A percentile compares a stretch with the other conserved stretches of the same genome.
These are phyloP conservation scores for Aspergillus tubingensis DNA, from an alignment of 2,329 filamentous ascomycete genomes.

Conservation along the genomic window DNA sequence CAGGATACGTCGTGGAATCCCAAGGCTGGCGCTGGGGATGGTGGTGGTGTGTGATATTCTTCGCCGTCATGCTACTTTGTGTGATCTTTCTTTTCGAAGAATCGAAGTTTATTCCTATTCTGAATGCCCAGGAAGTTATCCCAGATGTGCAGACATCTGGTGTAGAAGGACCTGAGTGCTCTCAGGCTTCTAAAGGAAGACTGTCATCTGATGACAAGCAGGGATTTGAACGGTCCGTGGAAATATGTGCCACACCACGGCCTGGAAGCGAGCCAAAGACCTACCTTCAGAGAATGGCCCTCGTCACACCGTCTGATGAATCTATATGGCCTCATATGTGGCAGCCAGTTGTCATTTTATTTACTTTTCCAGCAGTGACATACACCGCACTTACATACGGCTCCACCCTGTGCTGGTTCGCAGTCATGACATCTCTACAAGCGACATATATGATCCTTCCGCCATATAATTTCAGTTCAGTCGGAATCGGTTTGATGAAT, in stretches of 20 bases:
- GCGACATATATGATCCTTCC: slow-evolving; percentile 40
- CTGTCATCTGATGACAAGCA: background rate
- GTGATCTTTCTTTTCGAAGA: slow-evolving; percentile 52
- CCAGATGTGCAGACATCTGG: background rate
- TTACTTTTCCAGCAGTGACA: slow-evolving; percentile 53
- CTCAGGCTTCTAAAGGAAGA: background rate
- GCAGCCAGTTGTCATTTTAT: slow-evolving; percentile 18
- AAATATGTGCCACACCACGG: background rate
- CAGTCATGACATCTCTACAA: slow-evolving; percentile 40
- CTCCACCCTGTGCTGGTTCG: slow-evolving; percentile 40
- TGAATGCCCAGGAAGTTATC: background rate
- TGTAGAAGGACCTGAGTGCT: background rate
- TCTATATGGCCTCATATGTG: background rate
- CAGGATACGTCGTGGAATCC: slow-evolving; percentile 36
- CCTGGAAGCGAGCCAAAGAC: background rate
- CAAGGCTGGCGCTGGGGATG: slow-evolving; percentile 56
- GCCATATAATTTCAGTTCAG: slow-evolving; percentile 45
- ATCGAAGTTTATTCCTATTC: slow-evolving; percentile 26
- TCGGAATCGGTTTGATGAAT: slow-evolving; percentile 43
- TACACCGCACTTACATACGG: slow-evolving; percentile 46
- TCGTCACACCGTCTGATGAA: slow-evolving; percentile 8
- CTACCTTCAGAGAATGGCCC: background rate
- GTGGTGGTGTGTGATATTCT: slow-evolving; percentile 50
- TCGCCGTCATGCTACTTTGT: slow-evolving; percentile 40
- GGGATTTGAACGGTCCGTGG: background rate